These are phyloP conservation scores for Ostreobium quekettii DNA, from an alignment of 139 green algal genomes.

Conservation along the genomic window DNA sequence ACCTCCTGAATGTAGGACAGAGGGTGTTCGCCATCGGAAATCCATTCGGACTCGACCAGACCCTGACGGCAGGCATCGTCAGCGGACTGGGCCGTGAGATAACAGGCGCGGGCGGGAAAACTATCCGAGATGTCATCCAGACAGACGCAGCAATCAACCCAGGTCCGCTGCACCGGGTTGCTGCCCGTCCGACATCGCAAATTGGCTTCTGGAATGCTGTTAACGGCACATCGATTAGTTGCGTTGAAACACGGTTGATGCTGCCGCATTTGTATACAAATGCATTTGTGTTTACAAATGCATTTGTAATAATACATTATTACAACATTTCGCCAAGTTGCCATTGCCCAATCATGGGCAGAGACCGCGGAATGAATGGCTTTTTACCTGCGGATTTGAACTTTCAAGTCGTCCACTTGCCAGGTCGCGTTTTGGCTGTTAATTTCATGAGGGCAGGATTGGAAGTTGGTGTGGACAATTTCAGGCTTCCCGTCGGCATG, in stretches of 20 bases:
- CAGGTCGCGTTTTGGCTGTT: not conserved
- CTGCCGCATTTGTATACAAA: too few relatives aligned
- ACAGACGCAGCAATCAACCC: conserved; percentile 75
- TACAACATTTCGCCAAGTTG: not conserved
- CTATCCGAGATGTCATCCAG: conserved; percentile 57
- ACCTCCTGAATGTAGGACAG: conserved; percentile 53
- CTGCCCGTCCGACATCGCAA: not conserved
- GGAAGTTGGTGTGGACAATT: not conserved
- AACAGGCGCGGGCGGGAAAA: conserved; percentile 22
- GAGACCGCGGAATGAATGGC: not conserved
- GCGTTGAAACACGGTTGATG: too few relatives aligned
- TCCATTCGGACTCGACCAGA: conserved; percentile 77
- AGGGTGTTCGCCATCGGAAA: conserved; percentile 57
- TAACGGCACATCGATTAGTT: too few relatives aligned
- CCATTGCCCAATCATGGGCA: conserved; percentile 17
- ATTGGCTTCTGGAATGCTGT: not conserved
- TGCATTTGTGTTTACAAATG: too few relatives aligned
- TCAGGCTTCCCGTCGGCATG: too few relatives aligned
- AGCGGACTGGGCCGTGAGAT: conserved; percentile 56
- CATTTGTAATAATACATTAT: too few relatives aligned
- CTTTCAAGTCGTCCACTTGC: not conserved
- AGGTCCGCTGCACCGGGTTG: conserved; percentile 18
- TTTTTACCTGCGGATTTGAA: not conserved
- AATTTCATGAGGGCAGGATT: not conserved
- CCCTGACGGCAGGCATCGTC: conserved; percentile 61